phyloP scores from a whole-genome alignment of 2,329 filamentous ascomycete species.

The Claviceps pazoutovae region DNA sequence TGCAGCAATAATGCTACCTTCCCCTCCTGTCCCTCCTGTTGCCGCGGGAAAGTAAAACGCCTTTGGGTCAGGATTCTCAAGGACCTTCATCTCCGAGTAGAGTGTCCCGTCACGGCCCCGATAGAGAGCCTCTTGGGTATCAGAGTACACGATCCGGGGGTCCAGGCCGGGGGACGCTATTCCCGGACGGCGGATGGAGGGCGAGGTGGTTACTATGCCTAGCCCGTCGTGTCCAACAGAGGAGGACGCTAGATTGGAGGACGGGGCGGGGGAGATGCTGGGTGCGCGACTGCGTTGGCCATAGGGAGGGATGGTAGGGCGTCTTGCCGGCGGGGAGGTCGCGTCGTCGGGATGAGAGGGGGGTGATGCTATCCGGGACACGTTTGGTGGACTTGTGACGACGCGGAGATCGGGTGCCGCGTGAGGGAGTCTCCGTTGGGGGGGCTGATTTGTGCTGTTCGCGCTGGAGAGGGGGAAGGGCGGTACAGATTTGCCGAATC shows the following conservation, averaged over 20 bases:
- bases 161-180: conserved; percentile 13
- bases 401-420: conserved; percentile 11
- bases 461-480: too few species aligned
- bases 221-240: background rate
- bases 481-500: background rate
- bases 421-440: conserved; percentile 15
- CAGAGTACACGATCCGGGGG: conserved; percentile 18
- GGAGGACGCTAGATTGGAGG: background rate
- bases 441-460: conserved; percentile 8
- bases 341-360: background rate
- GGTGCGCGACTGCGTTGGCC: conserved; percentile 11
- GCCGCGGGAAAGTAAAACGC: conserved; percentile 24
- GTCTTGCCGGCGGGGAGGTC: background rate
- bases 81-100: conserved; percentile 27
- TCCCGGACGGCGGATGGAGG: conserved; percentile 7
- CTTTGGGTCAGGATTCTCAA: conserved; percentile 20
- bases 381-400: conserved; percentile 11
- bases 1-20: conserved; percentile 27
- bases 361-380: conserved; percentile 4
- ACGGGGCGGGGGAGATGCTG: background rate
- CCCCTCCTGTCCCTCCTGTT: conserved; percentile 13
- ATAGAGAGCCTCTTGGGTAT: conserved; percentile 22
- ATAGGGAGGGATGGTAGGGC: conserved; percentile 6
- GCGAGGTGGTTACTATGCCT: background rate
- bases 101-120: conserved; percentile 25